Conservation (phyloP, 805 yeast species). For the Candida insectorum region DNA sequence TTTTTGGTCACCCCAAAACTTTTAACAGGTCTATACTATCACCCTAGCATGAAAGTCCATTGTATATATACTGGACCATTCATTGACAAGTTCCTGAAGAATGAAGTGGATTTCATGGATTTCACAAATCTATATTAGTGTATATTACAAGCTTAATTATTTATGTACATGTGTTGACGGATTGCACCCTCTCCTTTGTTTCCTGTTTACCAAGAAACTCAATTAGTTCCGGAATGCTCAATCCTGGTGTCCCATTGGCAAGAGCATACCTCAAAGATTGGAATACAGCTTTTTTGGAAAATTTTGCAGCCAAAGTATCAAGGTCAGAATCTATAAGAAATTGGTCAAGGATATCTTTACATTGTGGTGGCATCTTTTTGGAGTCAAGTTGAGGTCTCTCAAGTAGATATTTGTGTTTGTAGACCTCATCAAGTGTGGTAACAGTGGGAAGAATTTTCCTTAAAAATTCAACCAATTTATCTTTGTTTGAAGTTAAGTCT, state of each 20-base stretch:
- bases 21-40: constrained; percentile 72
- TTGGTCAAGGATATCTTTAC: constrained; percentile 13
- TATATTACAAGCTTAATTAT: constrained; percentile 4
- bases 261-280: constrained; percentile 64
- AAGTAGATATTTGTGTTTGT: constrained; percentile 49
- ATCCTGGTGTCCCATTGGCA: constrained; percentile 68
- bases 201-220: constrained; percentile 50
- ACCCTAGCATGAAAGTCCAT: constrained; percentile 76
- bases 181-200: constrained; percentile 23
- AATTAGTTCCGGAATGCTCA: constrained; percentile 57
- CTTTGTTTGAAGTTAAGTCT: constrained; percentile 13
- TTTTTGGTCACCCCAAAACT: constrained; percentile 92
- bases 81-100: constrained; percentile 16
- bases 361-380: constrained; percentile 12
- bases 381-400: constrained; percentile 28
- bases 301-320: background rate
- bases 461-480: constrained; percentile 36
- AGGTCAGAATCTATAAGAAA: constrained; percentile 10
- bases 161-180: no score
- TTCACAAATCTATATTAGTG: constrained; percentile 16
- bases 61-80: constrained; percentile 57
- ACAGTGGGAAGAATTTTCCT: constrained; percentile 46
- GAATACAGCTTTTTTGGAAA: constrained; percentile 44
- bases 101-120: constrained; percentile 28
- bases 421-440: constrained; percentile 52